Conservation (phyloP, 208 protist genomes). For the Wallacemonas sp. region DNA sequence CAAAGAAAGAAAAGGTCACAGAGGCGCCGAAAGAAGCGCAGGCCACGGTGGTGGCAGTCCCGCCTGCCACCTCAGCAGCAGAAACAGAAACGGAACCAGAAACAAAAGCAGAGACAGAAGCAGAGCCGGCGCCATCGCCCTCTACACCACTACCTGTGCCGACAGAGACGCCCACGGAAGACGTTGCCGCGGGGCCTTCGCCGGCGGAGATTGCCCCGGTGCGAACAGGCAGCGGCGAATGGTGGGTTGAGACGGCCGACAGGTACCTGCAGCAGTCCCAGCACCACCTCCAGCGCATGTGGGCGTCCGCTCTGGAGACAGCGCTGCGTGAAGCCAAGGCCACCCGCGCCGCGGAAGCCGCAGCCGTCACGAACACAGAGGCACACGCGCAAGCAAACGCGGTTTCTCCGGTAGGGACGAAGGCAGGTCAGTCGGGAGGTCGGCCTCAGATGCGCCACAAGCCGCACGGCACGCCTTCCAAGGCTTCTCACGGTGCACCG, state of each 20-base stretch:
- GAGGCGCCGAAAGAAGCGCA: constrained; percentile 4
- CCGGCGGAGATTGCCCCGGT: not conserved
- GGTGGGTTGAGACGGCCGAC: constrained; percentile 51
- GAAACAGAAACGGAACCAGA: constrained; percentile 1
- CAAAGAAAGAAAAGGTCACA: not conserved
- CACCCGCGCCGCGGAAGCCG: not conserved
- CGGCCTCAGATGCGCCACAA: too few species aligned
- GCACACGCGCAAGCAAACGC: not conserved
- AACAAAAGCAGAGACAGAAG: not conserved
- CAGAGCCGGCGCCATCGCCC: not conserved
- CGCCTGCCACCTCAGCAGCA: too few species aligned
- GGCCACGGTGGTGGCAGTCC: too few species aligned
- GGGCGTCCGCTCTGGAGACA: constrained; percentile 56
- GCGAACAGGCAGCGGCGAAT: constrained; percentile 32
- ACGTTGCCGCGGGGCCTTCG: not conserved
- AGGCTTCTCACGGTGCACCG: not conserved
- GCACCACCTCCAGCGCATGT: constrained; percentile 47
- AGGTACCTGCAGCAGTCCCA: constrained; percentile 41
- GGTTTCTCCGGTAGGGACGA: too few species aligned
- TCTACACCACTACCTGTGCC: not conserved
- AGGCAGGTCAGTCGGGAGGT: too few species aligned
- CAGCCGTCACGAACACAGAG: not conserved
- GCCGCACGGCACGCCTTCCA: too few species aligned
- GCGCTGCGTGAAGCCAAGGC: constrained; percentile 10
- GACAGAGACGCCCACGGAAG: not conserved